These are phyloP conservation scores for Kitagawia praeruptora DNA, from an alignment of 129 eudicot genomes.

Conservation along the genomic window DNA sequence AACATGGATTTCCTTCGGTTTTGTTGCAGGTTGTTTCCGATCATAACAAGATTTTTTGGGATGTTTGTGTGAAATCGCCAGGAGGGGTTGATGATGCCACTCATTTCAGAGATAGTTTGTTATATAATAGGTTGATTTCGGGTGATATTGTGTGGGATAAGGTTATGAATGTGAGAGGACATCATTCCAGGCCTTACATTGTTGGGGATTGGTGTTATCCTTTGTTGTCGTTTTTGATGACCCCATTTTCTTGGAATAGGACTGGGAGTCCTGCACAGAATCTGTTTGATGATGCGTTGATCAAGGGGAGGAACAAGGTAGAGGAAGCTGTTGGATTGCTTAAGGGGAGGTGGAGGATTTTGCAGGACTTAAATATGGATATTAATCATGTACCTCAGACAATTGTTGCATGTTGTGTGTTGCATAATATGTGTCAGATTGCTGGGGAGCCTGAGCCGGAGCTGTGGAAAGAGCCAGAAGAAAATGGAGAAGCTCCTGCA, in stretches of 20 bases:
- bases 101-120: conserved; percentile 81
- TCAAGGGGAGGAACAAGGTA: conserved; percentile 69
- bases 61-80: conserved; percentile 86
- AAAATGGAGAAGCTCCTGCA: conserved; percentile 54
- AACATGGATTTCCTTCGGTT: conserved; percentile 47
- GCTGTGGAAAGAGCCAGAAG: conserved; percentile 84
- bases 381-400: conserved; percentile 88
- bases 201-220: conserved; percentile 96
- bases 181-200: conserved; percentile 71
- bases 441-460: conserved; percentile 98
- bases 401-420: conserved; percentile 85
- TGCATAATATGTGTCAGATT: conserved; percentile 94
- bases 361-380: conserved; percentile 88
- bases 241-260: conserved; percentile 62
- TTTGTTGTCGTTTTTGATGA: conserved; percentile 70
- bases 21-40: conserved; percentile 83
- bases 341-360: conserved; percentile 94
- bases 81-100: conserved; percentile 67
- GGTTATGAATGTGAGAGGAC: conserved; percentile 74
- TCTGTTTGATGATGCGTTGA: conserved; percentile 67
- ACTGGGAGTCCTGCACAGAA: conserved; percentile 79
- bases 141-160: conserved; percentile 91
- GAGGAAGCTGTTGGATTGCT: conserved; percentile 82
- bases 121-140: conserved; percentile 56
- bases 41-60: conserved; percentile 92